Evolutionary conservation across 768 basidiomycete genomes (phyloP).

Genomic region (Clitopilus passeckerianus): DNA sequence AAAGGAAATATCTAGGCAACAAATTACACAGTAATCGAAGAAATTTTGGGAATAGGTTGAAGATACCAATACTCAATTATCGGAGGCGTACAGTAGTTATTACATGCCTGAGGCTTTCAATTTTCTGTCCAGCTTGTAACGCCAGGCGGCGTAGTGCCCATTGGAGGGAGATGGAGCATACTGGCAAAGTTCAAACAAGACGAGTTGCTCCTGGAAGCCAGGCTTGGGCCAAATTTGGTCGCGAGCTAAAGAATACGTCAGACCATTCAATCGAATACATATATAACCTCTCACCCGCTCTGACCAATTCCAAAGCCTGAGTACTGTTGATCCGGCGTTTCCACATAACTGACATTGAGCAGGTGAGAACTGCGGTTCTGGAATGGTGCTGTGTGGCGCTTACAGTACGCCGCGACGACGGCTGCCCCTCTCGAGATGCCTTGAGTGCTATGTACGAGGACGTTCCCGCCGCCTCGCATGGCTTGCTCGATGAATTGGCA

Average conservation of each 20-base stretch:
- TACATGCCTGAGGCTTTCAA: conserved; percentile 36
- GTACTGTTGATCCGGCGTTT: conserved; percentile 50
- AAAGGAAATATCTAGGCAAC: conserved; percentile 1
- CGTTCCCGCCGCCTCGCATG: conserved; percentile 48
- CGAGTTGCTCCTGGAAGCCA: conserved; percentile 77
- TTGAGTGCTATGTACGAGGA: conserved; percentile 65
- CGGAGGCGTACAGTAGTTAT: conserved; percentile 11
- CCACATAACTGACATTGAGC: conserved; percentile 53
- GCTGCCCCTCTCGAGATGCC: conserved; percentile 64
- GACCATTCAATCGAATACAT: not conserved
- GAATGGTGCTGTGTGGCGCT: conserved; percentile 19
- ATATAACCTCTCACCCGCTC: conserved; percentile 39
- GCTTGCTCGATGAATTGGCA: conserved; percentile 66
- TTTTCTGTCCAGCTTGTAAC: conserved; percentile 45
- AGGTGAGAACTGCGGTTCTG: conserved; percentile 6
- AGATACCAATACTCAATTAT: conserved; percentile 6
- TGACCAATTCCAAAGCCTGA: conserved; percentile 54
- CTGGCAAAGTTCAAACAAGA: conserved; percentile 68
- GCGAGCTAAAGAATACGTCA: conserved; percentile 38
- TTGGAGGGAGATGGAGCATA: conserved; percentile 56
- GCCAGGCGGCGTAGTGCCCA: conserved; percentile 68
- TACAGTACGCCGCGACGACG: conserved; percentile 75
- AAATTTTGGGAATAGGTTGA: not conserved
- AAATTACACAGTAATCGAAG: not conserved
- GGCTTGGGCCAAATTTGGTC: conserved; percentile 76